Evolutionary conservation across 208 protist genomes (phyloP).

Genomic region (Trypanosomatidae sp.): DNA sequence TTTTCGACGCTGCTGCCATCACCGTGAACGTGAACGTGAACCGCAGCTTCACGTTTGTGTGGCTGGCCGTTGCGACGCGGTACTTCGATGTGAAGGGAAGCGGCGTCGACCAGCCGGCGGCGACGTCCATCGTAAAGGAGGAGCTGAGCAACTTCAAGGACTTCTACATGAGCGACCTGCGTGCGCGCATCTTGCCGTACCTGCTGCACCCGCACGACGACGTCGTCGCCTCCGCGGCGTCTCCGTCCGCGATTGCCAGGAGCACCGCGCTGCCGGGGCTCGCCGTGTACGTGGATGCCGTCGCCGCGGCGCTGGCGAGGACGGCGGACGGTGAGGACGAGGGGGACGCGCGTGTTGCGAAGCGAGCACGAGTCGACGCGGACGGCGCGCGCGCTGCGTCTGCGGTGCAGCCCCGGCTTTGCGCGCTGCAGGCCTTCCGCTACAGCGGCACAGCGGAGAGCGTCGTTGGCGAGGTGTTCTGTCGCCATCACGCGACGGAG

Average conservation of each 20-base stretch:
- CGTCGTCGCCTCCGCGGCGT: constrained; percentile 18
- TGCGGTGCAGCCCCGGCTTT: not conserved
- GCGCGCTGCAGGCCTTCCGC: constrained; percentile 50
- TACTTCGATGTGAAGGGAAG: constrained; percentile 61
- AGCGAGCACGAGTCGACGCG: constrained; percentile 8
- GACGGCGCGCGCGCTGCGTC: not conserved
- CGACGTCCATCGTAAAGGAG: constrained; percentile 58
- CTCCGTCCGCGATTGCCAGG: constrained; percentile 8
- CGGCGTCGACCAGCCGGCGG: constrained; percentile 26
- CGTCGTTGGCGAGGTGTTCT: constrained; percentile 67
- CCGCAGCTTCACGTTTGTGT: constrained; percentile 79
- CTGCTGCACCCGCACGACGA: constrained; percentile 35
- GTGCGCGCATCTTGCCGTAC: constrained; percentile 71
- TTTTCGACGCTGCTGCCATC: constrained; percentile 60
- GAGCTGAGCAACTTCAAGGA: constrained; percentile 89
- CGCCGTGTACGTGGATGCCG: constrained; percentile 19
- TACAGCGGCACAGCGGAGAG: constrained; percentile 63
- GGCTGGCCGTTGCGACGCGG: constrained; percentile 64
- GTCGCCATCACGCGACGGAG: constrained; percentile 59
- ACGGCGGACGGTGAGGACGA: too few species aligned
- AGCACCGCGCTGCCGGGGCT: constrained; percentile 24
- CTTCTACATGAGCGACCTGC: constrained; percentile 85
- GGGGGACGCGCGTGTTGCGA: not conserved
- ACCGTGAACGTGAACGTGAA: constrained; percentile 84
- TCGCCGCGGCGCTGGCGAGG: not conserved